Percentiles rank a stretch among this genome's conserved stretches.
Conservation (phyloP, 1,139 yeast species). For the Maudiozyma humilis region DNA sequence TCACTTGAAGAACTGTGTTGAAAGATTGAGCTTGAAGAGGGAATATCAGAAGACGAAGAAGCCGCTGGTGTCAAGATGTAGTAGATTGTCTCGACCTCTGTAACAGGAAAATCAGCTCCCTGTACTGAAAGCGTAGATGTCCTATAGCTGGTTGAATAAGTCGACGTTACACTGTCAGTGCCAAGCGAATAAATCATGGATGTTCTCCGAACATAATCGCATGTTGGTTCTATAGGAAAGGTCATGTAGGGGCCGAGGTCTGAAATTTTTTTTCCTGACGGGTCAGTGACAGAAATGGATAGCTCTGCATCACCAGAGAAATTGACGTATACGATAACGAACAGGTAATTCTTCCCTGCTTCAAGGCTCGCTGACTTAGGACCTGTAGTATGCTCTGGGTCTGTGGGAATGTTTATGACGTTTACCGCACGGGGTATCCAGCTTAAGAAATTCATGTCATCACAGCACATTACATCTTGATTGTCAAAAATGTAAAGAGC, state of each 20-base stretch:
- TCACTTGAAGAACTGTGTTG: too few species aligned
- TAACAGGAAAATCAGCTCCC: neutral
- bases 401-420: neutral
- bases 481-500: neutral
- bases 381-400: neutral
- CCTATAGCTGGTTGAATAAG: neutral
- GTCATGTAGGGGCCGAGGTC: neutral
- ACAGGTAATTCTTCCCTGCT: neutral
- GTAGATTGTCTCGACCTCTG: neutral
- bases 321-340: neutral
- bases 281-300: neutral
- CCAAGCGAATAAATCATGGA: neutral
- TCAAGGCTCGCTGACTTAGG: neutral
- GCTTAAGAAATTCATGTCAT: neutral
- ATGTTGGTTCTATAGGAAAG: neutral
- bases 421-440: neutral
- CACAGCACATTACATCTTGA: conserved; percentile 1
- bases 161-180: neutral
- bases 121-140: neutral
- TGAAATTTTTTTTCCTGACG: neutral
- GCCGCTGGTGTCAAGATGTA: neutral
- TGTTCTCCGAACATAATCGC: neutral
- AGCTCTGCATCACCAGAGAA: neutral
- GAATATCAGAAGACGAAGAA: neutral
- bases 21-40: too few species aligned